Evolutionary conservation across 345 rosid species (phyloP), one percentile per base, ranked within the genome.

Genomic region (Toxicodendron radicans): DNA sequence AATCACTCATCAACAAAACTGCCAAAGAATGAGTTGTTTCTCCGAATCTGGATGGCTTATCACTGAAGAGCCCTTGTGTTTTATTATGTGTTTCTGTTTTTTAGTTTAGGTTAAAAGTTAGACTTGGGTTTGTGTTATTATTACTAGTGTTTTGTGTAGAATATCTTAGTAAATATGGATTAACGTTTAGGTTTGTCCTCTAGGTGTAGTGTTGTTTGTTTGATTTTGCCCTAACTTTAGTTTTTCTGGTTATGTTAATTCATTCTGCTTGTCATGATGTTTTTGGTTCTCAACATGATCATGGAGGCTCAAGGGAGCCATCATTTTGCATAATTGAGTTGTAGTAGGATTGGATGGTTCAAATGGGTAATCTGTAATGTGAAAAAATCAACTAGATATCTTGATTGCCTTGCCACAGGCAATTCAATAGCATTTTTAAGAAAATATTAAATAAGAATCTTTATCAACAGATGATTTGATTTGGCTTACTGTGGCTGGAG

Each of bases 1-100:
- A 92, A 81, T 90, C 95, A 52, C 93, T 90, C n/a, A 84, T 90
- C 85, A 92, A 92, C 86, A 92, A 92, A 73, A 82, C 90, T 76
- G 79, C 92, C 79, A 90, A 87, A 78, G 92, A 92, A 5, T 88
- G 76, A 88, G 69, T 18, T 65, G 9, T 45, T 41, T 10, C 18
- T 23, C 10, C 3, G 21, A 54, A 5, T 58, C 63, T 78, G 38
- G 41, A 38, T 20, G 12, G 16, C 14, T 66, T 45, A 41, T 45
- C n/a, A 20, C 64, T 38, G 58, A 52, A 20, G 35, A 53, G 16
- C 30, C 17, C 18, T 61, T 72, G 61, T 57, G 49, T 18, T 66
- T 56, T 20, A 24, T 56, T 27, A n/a, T 75, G 13, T 72, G 24
- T 67, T n/a, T 73, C 71, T 46, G 35, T 70, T 52, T 23, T 59